These are phyloP conservation scores for Poa pratensis DNA, from an alignment of 176 grass and related monocot genomes.

Conservation along the genomic window DNA sequence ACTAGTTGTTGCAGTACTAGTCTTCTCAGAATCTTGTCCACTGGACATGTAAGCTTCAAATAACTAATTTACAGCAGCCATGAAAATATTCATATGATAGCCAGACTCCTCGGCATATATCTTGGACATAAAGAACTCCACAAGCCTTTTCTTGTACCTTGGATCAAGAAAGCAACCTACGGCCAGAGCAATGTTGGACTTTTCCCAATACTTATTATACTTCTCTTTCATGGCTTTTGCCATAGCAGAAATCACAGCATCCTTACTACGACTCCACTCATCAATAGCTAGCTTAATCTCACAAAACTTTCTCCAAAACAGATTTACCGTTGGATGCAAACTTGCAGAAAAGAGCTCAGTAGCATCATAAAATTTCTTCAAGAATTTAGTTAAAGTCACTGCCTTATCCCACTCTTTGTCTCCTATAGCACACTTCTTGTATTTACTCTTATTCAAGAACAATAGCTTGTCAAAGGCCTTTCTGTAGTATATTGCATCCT, in stretches of 20 bases:
- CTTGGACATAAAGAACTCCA: background rate
- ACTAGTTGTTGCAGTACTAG: background rate
- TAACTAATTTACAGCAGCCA: background rate
- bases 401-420: background rate
- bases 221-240: background rate
- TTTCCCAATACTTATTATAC: background rate
- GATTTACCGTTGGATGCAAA: background rate
- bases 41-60: background rate
- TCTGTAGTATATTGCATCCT: background rate
- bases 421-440: background rate
- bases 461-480: background rate
- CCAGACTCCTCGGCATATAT: background rate
- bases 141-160: background rate
- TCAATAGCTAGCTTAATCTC: background rate
- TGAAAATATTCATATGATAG: background rate
- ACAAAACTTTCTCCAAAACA: background rate
- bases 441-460: background rate
- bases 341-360: background rate
- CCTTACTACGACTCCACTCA: background rate
- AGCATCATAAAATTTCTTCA: background rate
- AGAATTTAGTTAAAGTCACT: background rate
- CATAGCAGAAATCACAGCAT: background rate
- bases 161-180: background rate
- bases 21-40: background rate
- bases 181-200: background rate